Conservation (phyloP, 768 basidiomycete species). For the Grammothele lineata region DNA sequence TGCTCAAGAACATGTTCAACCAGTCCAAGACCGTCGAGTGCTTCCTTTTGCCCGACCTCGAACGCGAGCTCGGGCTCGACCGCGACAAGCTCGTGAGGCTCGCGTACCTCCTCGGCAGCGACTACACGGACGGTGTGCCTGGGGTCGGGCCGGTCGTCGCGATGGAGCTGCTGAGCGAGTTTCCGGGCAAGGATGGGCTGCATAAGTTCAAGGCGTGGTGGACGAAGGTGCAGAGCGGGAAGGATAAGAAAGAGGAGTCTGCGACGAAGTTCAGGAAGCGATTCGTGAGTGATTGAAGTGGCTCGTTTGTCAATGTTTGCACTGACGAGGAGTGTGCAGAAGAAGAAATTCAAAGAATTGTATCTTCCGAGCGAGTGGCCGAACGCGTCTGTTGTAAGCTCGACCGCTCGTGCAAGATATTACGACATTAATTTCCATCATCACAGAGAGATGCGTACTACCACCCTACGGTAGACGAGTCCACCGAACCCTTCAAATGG, state of each 20-base stretch:
- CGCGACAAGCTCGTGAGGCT: slow-evolving; percentile 83
- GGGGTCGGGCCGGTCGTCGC: slow-evolving; percentile 95
- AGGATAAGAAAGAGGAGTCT: slow-evolving; percentile 72
- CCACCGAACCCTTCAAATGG: slow-evolving; percentile 95
- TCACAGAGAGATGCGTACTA: slow-evolving; percentile 87
- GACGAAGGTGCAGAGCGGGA: slow-evolving; percentile 86
- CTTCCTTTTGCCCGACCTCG: slow-evolving; percentile 80
- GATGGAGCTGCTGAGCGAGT: slow-evolving; percentile 93
- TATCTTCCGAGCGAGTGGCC: slow-evolving; percentile 87
- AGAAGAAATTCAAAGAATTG: slow-evolving; percentile 83
- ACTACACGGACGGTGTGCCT: slow-evolving; percentile 90
- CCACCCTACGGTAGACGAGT: slow-evolving; percentile 85
- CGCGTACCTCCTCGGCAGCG: slow-evolving; percentile 93
- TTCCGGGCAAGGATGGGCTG: slow-evolving; percentile 80
- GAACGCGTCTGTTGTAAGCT: slow-evolving; percentile 77
- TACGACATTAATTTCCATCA: background rate
- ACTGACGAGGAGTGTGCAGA: slow-evolving; percentile 42
- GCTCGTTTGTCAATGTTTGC: background rate
- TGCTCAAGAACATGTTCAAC: slow-evolving; percentile 99
- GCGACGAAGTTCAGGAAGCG: slow-evolving; percentile 73
- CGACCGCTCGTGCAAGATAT: background rate
- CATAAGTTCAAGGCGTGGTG: slow-evolving; percentile 93
- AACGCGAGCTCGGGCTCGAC: slow-evolving; percentile 82
- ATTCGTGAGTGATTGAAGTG: slow-evolving; percentile 62
- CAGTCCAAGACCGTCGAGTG: slow-evolving; percentile 98